A percentile compares a stretch with the other conserved stretches of the same genome.
Conservation (phyloP, 331 rosid genomes). For the Rhamnella rubrinervis region DNA sequence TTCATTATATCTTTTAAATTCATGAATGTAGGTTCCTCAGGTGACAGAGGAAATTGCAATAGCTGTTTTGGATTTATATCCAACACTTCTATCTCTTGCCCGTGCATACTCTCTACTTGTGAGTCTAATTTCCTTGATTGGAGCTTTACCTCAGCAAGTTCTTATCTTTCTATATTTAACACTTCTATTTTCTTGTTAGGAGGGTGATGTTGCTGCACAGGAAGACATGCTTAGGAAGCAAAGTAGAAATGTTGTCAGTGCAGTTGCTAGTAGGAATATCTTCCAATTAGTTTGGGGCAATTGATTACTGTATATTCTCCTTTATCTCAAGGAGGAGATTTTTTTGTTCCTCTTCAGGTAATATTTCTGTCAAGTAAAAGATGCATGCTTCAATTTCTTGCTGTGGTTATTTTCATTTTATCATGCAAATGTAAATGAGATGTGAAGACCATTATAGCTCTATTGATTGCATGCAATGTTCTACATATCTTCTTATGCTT, state of each 20-base stretch:
- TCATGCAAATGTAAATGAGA: not conserved
- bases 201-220: slow-evolving; percentile 63
- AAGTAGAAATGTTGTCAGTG: slow-evolving; percentile 61
- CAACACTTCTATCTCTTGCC: slow-evolving; percentile 80
- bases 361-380: not conserved
- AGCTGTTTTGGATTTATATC: slow-evolving; percentile 79
- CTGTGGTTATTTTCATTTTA: not conserved
- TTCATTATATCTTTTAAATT: not conserved
- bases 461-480: no score
- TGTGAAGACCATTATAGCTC: not conserved
- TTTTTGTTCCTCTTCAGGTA: not conserved
- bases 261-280: slow-evolving; percentile 79
- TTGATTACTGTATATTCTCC: not conserved
- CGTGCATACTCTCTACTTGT: slow-evolving; percentile 67
- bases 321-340: not conserved
- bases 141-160: not conserved
- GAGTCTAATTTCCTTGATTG: slow-evolving; percentile 32
- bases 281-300: slow-evolving; percentile 81
- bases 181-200: slow-evolving; percentile 42
- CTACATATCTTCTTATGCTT: no score
- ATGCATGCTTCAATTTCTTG: not conserved
- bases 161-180: not conserved
- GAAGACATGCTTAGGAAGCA: slow-evolving; percentile 72
- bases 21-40: slow-evolving; percentile 74
- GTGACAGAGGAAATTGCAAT: slow-evolving; percentile 93